Base-by-base conservation (phyloP, 2,329 filamentous ascomycete species). In the Phyllosticta citrichinensis region DNA sequence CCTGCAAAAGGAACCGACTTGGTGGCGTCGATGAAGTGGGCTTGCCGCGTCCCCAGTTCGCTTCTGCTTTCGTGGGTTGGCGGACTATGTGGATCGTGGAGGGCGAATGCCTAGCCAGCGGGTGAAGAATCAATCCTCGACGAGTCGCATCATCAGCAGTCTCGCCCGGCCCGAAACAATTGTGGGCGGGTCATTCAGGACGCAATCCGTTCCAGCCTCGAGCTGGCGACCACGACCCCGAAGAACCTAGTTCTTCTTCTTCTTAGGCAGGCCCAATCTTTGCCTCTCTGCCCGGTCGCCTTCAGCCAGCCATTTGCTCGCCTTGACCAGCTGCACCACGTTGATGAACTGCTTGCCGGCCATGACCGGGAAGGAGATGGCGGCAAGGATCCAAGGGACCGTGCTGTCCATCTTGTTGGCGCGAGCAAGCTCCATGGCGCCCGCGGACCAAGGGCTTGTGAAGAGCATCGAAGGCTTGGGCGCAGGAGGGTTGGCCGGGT, bases 261-360 rank as follows among this genome's bases (percentile, higher is more conserved):
- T 76, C 67, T 63, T 76, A 10, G 73, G 77, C 57, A 76, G 65
- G 2, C 74, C 74, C 33, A 67, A 63, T 62, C 66, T 70, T 65
- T 66, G 82, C 68, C 91, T 83, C 63, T 81, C 79, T 68, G 83
- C 81, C 40, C 88, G 75, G 69, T 99, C 94, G n/a, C 91, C 91
- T 76, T 97, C 92, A 0, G 91, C 94, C 50, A 99, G 81, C 87
- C 90, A 95, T 70, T 85, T 86, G 75, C 91, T 92, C 6, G 94
- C 94, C 76, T 97, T 96, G 70, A 96, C 84, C 68, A 99, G 82
- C 79, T 99, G 94, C 55, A 97, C 83, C 57, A 97, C 81, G 70
- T 99, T 99, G 80, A 97, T 90, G 69, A 88, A 81, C 73, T 99
- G 94, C 82, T 99, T 99, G 67, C 86, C 81, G 24, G 85, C 79